Evolutionary conservation across 2,329 filamentous ascomycete species (phyloP).

Genomic region (Nigrospora sphaerica): DNA sequence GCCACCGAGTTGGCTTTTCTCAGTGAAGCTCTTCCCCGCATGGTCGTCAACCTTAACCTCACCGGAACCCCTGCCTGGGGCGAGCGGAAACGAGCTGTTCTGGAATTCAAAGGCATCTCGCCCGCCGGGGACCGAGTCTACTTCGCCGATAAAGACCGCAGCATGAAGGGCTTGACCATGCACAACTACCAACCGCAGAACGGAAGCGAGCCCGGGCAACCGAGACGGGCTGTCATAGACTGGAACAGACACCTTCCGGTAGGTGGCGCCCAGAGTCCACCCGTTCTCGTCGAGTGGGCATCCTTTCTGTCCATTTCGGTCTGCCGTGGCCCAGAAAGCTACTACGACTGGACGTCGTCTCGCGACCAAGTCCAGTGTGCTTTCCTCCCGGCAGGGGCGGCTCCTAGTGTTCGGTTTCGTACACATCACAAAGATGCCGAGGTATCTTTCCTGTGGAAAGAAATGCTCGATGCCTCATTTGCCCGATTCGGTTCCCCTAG

Average conservation of each 20-base stretch:
- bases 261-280: not conserved
- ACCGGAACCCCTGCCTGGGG: not conserved
- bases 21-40: not conserved
- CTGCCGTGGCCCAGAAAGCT: conserved; percentile 3
- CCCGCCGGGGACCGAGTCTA: conserved; percentile 1
- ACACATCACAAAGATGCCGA: not conserved
- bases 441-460: conserved; percentile 3
- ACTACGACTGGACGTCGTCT: not conserved
- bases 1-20: conserved; percentile 2
- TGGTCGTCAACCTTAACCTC: conserved; percentile 2
- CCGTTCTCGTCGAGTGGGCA: conserved; percentile 5
- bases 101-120: conserved; percentile 3
- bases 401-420: no score
- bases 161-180: not conserved
- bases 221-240: no score
- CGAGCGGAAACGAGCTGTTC: not conserved
- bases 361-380: no score
- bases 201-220: no score
- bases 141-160: not conserved
- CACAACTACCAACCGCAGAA: not conserved
- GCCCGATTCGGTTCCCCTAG: no score
- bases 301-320: conserved; percentile 3
- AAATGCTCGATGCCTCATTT: not conserved
- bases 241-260: no score
- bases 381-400: no score